A percentile compares a stretch with the other conserved stretches of the same genome.
Conservation (phyloP, 2,329 filamentous ascomycete genomes). For the Apiospora phragmitis region DNA sequence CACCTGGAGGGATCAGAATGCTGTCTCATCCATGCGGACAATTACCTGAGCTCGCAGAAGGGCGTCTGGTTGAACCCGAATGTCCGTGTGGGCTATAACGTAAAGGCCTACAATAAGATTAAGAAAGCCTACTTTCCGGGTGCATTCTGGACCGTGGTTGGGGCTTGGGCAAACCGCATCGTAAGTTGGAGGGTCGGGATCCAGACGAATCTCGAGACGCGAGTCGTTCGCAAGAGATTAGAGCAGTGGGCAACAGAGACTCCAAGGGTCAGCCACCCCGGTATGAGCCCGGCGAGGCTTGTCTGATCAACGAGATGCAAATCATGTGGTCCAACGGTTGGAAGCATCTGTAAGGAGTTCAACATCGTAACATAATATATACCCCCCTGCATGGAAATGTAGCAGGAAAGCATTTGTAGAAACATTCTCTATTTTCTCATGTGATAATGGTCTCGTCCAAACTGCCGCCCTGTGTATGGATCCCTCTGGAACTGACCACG, state of each 20-base stretch:
- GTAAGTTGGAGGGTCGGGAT: slow-evolving; percentile 31
- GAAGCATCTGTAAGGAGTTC: slow-evolving; percentile 49
- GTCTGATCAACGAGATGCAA: slow-evolving; percentile 61
- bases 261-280: slow-evolving; percentile 30
- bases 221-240: slow-evolving; percentile 41
- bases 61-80: slow-evolving; percentile 58
- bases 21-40: slow-evolving; percentile 62
- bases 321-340: slow-evolving; percentile 59
- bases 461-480: neutral
- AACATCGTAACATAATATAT: slow-evolving; percentile 11
- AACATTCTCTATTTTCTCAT: neutral
- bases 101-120: slow-evolving; percentile 38
- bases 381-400: neutral
- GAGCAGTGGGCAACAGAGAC: slow-evolving; percentile 40
- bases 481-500: neutral
- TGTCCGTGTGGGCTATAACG: slow-evolving; percentile 54
- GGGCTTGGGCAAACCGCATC: slow-evolving; percentile 38
- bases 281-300: slow-evolving; percentile 46
- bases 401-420: neutral
- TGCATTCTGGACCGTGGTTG: slow-evolving; percentile 47
- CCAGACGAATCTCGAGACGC: slow-evolving; percentile 38
- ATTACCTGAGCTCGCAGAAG: slow-evolving; percentile 42
- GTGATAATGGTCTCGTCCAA: neutral
- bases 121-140: slow-evolving; percentile 35
- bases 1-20: slow-evolving; percentile 64